These are phyloP conservation scores for Microascus cirrosus DNA, from an alignment of 2,329 filamentous ascomycete genomes.

Conservation along the genomic window DNA sequence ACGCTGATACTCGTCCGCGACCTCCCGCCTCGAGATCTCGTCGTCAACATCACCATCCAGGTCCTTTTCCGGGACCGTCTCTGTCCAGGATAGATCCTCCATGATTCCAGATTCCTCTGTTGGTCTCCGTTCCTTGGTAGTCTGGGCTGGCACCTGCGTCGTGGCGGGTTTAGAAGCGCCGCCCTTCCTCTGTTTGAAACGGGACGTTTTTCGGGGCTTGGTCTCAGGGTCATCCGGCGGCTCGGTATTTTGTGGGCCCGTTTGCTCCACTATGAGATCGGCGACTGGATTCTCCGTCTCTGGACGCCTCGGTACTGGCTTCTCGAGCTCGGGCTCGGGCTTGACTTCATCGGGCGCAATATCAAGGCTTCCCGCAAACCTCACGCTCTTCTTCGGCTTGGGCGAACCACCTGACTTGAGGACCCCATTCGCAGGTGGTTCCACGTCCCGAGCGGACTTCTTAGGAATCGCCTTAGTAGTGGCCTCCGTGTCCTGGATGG, in stretches of 20 bases:
- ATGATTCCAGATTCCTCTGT: background rate
- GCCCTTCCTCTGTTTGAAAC: constrained; percentile 3
- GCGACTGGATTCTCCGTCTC: constrained; percentile 23
- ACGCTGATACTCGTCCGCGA: constrained; percentile 72
- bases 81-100: constrained; percentile 9
- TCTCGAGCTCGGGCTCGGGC: constrained; percentile 3
- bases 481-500: constrained; percentile 8
- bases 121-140: background rate
- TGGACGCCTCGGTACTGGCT: constrained; percentile 7
- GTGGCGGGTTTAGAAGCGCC: background rate
- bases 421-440: constrained; percentile 8
- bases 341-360: constrained; percentile 36
- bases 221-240: constrained; percentile 15
- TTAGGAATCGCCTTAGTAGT: background rate
- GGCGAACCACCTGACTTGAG: constrained; percentile 7
- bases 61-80: constrained; percentile 4
- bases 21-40: constrained; percentile 57
- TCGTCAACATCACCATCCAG: constrained; percentile 57
- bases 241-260: constrained; percentile 5
- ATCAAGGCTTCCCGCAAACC: constrained; percentile 67
- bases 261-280: constrained; percentile 41
- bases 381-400: constrained; percentile 56
- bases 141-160: background rate
- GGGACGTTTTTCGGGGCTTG: background rate
- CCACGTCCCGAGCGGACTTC: background rate